Conservation (phyloP, 176 grass and related monocot species). For the Paspalum vaginatum region DNA sequence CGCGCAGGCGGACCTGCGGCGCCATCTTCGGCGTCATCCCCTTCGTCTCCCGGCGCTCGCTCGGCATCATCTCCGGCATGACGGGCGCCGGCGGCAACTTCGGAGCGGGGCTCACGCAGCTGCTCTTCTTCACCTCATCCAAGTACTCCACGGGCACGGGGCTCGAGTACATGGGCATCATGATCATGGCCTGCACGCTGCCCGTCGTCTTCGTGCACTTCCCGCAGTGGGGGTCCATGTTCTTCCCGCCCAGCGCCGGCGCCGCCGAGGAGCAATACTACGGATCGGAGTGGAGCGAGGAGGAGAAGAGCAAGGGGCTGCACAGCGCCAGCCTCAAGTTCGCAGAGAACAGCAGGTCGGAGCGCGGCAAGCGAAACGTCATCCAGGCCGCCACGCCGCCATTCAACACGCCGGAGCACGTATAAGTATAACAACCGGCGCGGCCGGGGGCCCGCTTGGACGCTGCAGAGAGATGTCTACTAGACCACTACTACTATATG, state of each 20-base stretch:
- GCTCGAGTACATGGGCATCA: constrained; percentile 75
- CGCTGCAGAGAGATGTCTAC: no score
- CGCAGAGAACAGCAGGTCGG: constrained; percentile 64
- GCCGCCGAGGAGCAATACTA: constrained; percentile 66
- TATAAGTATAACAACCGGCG: constrained; percentile 16
- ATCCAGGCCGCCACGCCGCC: constrained; percentile 50
- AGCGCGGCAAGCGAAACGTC: constrained; percentile 54
- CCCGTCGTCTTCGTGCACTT: constrained; percentile 68
- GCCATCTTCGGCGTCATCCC: constrained; percentile 77
- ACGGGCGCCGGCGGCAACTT: constrained; percentile 75
- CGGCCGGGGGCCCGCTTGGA: no score
- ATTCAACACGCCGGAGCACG: constrained; percentile 45
- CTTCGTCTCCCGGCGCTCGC: constrained; percentile 74
- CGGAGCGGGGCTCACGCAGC: constrained; percentile 75
- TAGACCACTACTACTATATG: no score
- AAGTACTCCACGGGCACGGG: constrained; percentile 60
- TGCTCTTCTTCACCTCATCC: constrained; percentile 83
- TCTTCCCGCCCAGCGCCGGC: constrained; percentile 53
- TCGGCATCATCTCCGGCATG: constrained; percentile 77
- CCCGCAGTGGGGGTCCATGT: constrained; percentile 94
- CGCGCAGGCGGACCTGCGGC: constrained; percentile 79
- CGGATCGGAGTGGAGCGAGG: constrained; percentile 55
- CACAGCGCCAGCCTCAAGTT: constrained; percentile 63
- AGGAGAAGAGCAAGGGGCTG: constrained; percentile 59
- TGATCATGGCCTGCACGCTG: constrained; percentile 88